Conservation (phyloP, 495 filamentous ascomycete genomes). For the Trichoderma virens region DNA sequence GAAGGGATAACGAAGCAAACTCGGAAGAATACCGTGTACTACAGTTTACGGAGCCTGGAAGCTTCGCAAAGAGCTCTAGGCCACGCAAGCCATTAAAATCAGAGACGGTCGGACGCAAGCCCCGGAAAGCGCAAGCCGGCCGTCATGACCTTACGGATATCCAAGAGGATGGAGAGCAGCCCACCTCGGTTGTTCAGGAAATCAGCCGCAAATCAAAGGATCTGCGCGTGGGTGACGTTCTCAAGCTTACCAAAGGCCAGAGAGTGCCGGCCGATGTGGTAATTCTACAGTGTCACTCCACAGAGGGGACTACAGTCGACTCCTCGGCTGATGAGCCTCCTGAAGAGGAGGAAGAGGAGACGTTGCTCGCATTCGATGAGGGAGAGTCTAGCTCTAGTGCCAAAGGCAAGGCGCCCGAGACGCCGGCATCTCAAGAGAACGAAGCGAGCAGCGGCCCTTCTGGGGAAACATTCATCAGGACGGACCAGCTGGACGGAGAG, state of each 20-base stretch:
- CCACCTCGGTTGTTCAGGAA: conserved; percentile 48
- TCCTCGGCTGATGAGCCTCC: conserved; percentile 20
- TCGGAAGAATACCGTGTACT: conserved; percentile 82
- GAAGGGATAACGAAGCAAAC: conserved; percentile 89
- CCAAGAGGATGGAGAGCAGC: conserved; percentile 32
- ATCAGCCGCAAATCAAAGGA: conserved; percentile 75
- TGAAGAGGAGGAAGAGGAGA: conserved; percentile 18
- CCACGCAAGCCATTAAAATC: conserved; percentile 31
- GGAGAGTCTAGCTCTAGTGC: conserved; percentile 18
- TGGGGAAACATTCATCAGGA: conserved; percentile 93
- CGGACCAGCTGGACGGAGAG: conserved; percentile 96
- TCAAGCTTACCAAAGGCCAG: conserved; percentile 85
- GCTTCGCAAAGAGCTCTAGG: conserved; percentile 18
- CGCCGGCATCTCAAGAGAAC: conserved; percentile 8
- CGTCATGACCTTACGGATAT: conserved; percentile 42
- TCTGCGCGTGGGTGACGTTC: conserved; percentile 87
- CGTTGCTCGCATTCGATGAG: conserved; percentile 34
- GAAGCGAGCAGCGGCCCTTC: conserved; percentile 28
- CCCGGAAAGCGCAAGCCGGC: conserved; percentile 21
- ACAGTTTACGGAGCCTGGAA: conserved; percentile 48
- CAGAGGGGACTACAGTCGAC: conserved; percentile 40
- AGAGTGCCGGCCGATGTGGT: conserved; percentile 91
- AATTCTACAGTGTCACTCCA: conserved; percentile 74
- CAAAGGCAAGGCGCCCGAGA: conserved; percentile 2
- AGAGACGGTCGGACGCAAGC: conserved; percentile 19